Conservation (phyloP, 768 basidiomycete genomes). For the Leccinum olivaceopallidum region DNA sequence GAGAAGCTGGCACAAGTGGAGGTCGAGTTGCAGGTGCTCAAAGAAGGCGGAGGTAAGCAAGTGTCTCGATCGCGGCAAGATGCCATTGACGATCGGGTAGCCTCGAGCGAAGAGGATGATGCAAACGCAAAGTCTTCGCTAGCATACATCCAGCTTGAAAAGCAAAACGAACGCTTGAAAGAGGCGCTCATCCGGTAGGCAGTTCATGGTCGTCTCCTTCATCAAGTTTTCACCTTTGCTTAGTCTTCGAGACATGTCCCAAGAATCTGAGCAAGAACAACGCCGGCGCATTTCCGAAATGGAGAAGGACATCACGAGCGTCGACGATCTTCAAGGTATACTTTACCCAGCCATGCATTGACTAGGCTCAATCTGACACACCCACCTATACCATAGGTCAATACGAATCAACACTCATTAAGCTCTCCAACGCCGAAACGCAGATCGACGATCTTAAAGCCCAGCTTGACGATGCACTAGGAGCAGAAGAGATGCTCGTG, state of each 20-base stretch:
- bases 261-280: conserved; percentile 86
- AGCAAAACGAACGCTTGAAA: conserved; percentile 93
- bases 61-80: neutral
- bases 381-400: conserved; percentile 47
- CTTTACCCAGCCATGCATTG: neutral
- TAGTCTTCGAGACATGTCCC: conserved; percentile 85
- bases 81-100: conserved; percentile 16
- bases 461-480: conserved; percentile 93
- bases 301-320: conserved; percentile 79
- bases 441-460: conserved; percentile 93
- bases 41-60: conserved; percentile 48
- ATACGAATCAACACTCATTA: conserved; percentile 77
- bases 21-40: conserved; percentile 80
- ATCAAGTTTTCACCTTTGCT: neutral
- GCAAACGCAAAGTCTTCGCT: conserved; percentile 54
- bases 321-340: conserved; percentile 81
- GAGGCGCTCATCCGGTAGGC: conserved; percentile 85
- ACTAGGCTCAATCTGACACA: conserved; percentile 6
- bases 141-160: conserved; percentile 86
- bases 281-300: conserved; percentile 79
- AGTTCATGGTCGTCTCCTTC: neutral
- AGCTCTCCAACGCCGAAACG: conserved; percentile 83
- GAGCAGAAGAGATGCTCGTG: conserved; percentile 95
- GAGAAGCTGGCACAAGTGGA: conserved; percentile 79
- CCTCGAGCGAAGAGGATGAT: conserved; percentile 30